Conservation (phyloP, 306 rosid species). For the Senna tora region DNA sequence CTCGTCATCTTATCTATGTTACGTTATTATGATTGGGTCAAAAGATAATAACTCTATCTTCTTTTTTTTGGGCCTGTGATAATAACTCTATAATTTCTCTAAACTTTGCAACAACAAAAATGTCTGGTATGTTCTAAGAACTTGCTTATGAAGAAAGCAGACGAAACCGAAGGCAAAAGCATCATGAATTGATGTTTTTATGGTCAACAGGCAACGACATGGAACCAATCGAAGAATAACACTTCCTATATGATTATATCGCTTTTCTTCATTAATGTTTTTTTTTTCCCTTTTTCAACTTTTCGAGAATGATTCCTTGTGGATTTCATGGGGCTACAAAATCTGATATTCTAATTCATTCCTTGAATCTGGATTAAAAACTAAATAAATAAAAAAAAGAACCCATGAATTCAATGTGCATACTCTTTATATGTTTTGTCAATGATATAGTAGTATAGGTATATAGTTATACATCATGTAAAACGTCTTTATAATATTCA, state of each 20-base stretch:
- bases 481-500: too few relatives aligned
- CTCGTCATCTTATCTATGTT: constrained; percentile 23
- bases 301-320: constrained; percentile 29
- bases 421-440: constrained; percentile 33
- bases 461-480: too few relatives aligned
- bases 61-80: too few relatives aligned
- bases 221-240: constrained; percentile 1
- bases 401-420: constrained; percentile 30
- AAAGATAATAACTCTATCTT: constrained; percentile 45
- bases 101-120: constrained; percentile 24
- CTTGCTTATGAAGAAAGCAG: constrained; percentile 40
- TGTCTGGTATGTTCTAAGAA: constrained; percentile 46
- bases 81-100: constrained; percentile 33
- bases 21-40: constrained; percentile 41
- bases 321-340: constrained; percentile 68
- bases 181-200: too few relatives aligned
- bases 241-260: neutral
- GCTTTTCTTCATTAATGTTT: neutral
- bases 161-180: neutral
- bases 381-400: neutral
- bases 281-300: neutral
- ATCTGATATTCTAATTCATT: constrained; percentile 45
- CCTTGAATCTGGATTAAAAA: constrained; percentile 51
- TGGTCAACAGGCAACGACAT: constrained; percentile 13
- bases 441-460: constrained; percentile 9